These are phyloP conservation scores for Castanea mollissima DNA, from an alignment of 306 rosid genomes.

Conservation along the genomic window DNA sequence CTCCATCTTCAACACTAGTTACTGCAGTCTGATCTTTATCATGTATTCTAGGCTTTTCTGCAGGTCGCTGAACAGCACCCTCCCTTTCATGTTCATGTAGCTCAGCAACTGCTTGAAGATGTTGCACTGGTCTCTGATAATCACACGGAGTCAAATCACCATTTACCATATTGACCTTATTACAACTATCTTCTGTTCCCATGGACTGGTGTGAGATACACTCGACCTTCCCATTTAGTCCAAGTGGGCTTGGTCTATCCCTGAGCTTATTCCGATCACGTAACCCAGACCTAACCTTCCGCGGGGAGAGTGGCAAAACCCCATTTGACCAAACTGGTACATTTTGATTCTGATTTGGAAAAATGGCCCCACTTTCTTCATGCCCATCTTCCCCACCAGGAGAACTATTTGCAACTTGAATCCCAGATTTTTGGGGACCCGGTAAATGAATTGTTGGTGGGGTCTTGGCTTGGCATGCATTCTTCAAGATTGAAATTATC, in stretches of 20 bases:
- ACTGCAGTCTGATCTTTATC: conserved; percentile 47
- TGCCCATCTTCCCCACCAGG: conserved; percentile 77
- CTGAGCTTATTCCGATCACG: conserved; percentile 68
- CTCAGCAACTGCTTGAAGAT: conserved; percentile 81
- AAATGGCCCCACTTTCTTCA: conserved; percentile 50
- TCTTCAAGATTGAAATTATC: conserved; percentile 78
- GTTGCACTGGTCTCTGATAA: conserved; percentile 78
- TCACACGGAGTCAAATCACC: conserved; percentile 69
- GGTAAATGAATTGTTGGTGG: conserved; percentile 60
- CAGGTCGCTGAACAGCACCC: conserved; percentile 44
- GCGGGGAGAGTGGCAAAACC: conserved; percentile 66
- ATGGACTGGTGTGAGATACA: conserved; percentile 46
- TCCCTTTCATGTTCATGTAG: conserved; percentile 65
- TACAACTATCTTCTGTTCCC: conserved; percentile 58
- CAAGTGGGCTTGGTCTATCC: conserved; percentile 97
- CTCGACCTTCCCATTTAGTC: conserved; percentile 88
- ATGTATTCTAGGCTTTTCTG: conserved; percentile 58
- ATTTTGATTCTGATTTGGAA: conserved; percentile 60
- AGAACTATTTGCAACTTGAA: conserved; percentile 51
- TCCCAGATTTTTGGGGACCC: conserved; percentile 51
- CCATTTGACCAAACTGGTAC: conserved; percentile 81
- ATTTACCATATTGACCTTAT: conserved; percentile 65
- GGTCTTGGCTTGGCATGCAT: conserved; percentile 85
- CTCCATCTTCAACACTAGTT: conserved; percentile 53
- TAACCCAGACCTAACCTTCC: conserved; percentile 61